Percentiles rank a stretch among this genome's conserved stretches.
Evolutionary conservation across 441 rosid genomes (phyloP).

Genomic region (Erysimum pusillum): DNA sequence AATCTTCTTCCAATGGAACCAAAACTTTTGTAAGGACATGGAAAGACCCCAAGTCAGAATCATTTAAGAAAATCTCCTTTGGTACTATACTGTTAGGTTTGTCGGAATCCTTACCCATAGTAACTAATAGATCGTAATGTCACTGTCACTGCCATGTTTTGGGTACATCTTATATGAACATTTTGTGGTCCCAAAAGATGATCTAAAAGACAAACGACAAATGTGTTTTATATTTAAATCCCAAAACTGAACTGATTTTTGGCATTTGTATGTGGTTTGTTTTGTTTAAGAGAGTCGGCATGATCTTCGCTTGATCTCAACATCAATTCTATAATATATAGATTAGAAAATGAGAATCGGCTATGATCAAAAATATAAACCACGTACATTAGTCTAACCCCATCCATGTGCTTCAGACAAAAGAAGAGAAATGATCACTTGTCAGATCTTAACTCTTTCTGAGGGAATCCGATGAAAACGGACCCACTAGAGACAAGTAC

Average conservation of each 20-base stretch:
- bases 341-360: neutral
- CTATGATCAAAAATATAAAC: neutral
- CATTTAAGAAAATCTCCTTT: conserved; percentile 29
- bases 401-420: conserved; percentile 30
- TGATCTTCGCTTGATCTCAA: conserved; percentile 22
- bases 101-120: conserved; percentile 26
- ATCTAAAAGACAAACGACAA: neutral
- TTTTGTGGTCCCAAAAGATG: conserved; percentile 29
- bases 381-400: neutral
- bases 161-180: conserved; percentile 3
- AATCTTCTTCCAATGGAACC: conserved; percentile 42
- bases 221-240: neutral
- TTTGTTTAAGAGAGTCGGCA: conserved; percentile 9
- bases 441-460: conserved; percentile 32
- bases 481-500: conserved; percentile 26
- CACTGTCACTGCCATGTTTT: conserved; percentile 23
- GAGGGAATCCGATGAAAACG: conserved; percentile 34
- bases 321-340: neutral
- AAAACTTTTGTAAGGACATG: conserved; percentile 47
- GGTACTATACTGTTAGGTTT: conserved; percentile 15
- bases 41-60: conserved; percentile 33
- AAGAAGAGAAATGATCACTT: conserved; percentile 15
- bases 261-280: neutral
- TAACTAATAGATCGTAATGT: conserved; percentile 10
- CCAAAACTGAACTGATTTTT: neutral